Evolutionary conservation across 2,329 filamentous ascomycete species (phyloP).

Genomic region (Knoxdaviesia proteae): DNA sequence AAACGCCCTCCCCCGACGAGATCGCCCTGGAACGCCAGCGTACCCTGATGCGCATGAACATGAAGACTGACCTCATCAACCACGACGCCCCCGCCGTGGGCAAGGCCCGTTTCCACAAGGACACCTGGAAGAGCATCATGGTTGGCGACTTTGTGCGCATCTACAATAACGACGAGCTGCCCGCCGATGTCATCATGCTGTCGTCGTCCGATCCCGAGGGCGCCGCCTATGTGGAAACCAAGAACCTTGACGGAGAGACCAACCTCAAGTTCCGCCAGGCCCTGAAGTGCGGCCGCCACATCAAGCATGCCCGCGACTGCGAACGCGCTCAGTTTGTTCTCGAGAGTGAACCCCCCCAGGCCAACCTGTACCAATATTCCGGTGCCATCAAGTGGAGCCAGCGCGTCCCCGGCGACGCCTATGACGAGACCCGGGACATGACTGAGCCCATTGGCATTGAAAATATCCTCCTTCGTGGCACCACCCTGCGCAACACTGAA

Average conservation of each 20-base stretch:
- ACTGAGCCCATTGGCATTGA: conserved; percentile 86
- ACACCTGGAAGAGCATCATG: conserved; percentile 85
- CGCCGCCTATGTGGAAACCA: conserved; percentile 93
- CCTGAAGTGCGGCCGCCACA: conserved; percentile 59
- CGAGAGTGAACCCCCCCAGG: conserved; percentile 77
- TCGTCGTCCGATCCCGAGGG: conserved; percentile 88
- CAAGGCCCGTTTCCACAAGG: conserved; percentile 71
- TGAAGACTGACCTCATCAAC: conserved; percentile 48
- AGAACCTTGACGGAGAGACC: conserved; percentile 93
- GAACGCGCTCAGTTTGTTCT: conserved; percentile 73
- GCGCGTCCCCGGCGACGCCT: conserved; percentile 37
- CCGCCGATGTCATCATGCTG: conserved; percentile 78
- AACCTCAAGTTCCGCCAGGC: conserved; percentile 91
- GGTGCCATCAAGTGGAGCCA: conserved; percentile 79
- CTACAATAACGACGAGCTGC: conserved; percentile 90
- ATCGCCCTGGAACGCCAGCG: conserved; percentile 17
- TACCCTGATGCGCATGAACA: conserved; percentile 8
- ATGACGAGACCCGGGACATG: conserved; percentile 52
- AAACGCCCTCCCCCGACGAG: conserved; percentile 39
- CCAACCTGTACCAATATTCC: conserved; percentile 90
- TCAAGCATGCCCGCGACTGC: conserved; percentile 82
- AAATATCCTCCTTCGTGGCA: conserved; percentile 83
- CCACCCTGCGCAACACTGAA: conserved; percentile 84
- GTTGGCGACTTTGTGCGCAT: conserved; percentile 93
- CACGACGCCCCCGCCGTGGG: conserved; percentile 41